Base-by-base conservation (phyloP, 306 rosid genomes). In the Cucurbita argyrosperma region DNA sequence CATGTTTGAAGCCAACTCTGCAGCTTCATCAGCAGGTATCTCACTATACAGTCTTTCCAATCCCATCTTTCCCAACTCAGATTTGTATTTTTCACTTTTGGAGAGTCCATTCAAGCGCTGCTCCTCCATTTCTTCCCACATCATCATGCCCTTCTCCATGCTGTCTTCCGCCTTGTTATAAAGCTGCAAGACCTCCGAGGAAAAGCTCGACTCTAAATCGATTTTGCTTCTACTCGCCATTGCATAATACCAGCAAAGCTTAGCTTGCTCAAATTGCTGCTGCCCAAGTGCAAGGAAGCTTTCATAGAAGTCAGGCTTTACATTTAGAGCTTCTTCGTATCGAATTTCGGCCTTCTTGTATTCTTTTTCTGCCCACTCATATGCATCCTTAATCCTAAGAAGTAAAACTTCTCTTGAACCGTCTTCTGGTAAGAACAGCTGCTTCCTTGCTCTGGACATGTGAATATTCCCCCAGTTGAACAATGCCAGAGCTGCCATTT, bases 391-490 rank as follows among this genome's bases (percentile, higher is more conserved):
- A 30, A 93, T 49, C 69, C 78, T 77, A 76, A 85, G 90, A 30
- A 82, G 61, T 57, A 86, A 72, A 10, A 81, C 58, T 45, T 93
- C 94, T 74, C 78, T 87, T 5, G 80, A 74, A 23, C 84, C 83
- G 8, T 90, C 93, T 57, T 93, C 97, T 1, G 90, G 71, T 40
- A 76, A 53, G 69, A 79, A 74, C 10, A 85, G 85, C 30, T 75
- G 72, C 85, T 82, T 93, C 86, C 98, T 90, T 2, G 92, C 98
- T 81, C 55, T 87, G 43, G 89, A 88, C 93, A 87, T 77, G 81
- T 93, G 96, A 74, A 93, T 93, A 78, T 83, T 93, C 65, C 98
- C 98, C 98, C 93, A 90, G 71, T 93, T 93, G 70, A 93, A 90
- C 80, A 90, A 77, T 26, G 98, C 96, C 84, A 93, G 77, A 76